Evolutionary conservation across 345 rosid species (phyloP), one percentile per base, ranked within the genome.

Genomic region (Luvunga scandens): DNA sequence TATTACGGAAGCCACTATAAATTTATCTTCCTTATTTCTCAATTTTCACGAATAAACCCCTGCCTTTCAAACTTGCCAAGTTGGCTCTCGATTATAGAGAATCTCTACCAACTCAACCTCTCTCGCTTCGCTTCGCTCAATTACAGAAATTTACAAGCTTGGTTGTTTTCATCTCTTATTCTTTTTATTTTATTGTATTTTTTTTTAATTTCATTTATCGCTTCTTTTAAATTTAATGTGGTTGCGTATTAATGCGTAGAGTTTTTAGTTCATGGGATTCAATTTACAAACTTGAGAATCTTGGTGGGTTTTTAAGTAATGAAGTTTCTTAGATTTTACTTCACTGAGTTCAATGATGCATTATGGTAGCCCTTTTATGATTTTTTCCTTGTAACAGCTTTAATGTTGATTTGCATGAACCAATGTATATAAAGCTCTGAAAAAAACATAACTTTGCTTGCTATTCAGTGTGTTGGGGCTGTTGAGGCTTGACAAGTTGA

Each of bases 21-120:
- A 69, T 39, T 45, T 69, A 5, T 55, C 19, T 0, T 31, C 18
- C 22, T n/a, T 56, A 8, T 72, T 72, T 56, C 62, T 33, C 25
- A 59, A 53, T 10, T 56, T 72, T 57, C 28, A 18, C 4, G 66
- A 59, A 24, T 27, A 36, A 72, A n/a, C 50, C 14, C 55, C 66
- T 38, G 67, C 76, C 67, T 38, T 73, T 25, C 33, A 60, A 73
- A 36, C 60, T 16, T 6, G 65, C 73, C 73, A 45, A 39, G 55
- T n/a, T 63, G 19, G 31, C 28, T 5, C 34, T 34, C 38, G 19
- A n/a, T 19, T 22, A 50, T 45, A 57, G 2, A 22, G 39, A n/a
- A n/a, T 48, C 60, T 48, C 62, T 7, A 1, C 50, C 16, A 59
- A 5, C 76, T 64, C 38, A 64, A 16, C 38, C 67, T 16, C 66